phyloP scores from a whole-genome alignment of 805 yeast species.

The Zygosaccharomyces bisporus region DNA sequence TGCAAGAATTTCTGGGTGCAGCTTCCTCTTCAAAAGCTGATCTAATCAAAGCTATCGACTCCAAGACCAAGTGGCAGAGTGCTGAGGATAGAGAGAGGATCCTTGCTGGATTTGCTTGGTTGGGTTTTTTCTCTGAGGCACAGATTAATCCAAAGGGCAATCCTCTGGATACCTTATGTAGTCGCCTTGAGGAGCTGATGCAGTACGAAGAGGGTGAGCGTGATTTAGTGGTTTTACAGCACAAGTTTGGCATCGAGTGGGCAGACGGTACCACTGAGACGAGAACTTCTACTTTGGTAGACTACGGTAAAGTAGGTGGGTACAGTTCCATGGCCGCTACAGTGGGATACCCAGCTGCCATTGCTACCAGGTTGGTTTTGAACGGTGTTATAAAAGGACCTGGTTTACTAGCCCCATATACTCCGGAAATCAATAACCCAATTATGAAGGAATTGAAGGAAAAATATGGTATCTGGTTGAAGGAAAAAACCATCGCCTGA shows the following conservation, averaged over 20 bases:
- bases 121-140: slow-evolving; percentile 80
- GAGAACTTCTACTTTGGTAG: slow-evolving; percentile 93
- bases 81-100: slow-evolving; percentile 83
- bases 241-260: slow-evolving; percentile 96
- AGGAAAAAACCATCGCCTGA: slow-evolving; percentile 69
- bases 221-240: slow-evolving; percentile 92
- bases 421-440: slow-evolving; percentile 86
- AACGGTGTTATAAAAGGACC: slow-evolving; percentile 72
- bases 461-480: slow-evolving; percentile 78
- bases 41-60: slow-evolving; percentile 67
- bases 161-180: slow-evolving; percentile 94
- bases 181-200: slow-evolving; percentile 91
- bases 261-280: slow-evolving; percentile 86
- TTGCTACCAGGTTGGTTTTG: slow-evolving; percentile 82
- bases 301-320: slow-evolving; percentile 82
- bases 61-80: slow-evolving; percentile 75
- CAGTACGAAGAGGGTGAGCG: slow-evolving; percentile 95
- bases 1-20: slow-evolving; percentile 72
- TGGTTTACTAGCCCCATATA: slow-evolving; percentile 91
- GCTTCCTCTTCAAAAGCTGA: slow-evolving; percentile 66
- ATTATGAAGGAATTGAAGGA: slow-evolving; percentile 89
- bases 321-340: slow-evolving; percentile 98
- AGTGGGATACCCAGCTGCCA: slow-evolving; percentile 98
- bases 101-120: slow-evolving; percentile 86
- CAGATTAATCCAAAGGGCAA: slow-evolving; percentile 84